phyloP scores from a whole-genome alignment of 2,329 filamentous ascomycete genomes.

The Capronia americana region DNA sequence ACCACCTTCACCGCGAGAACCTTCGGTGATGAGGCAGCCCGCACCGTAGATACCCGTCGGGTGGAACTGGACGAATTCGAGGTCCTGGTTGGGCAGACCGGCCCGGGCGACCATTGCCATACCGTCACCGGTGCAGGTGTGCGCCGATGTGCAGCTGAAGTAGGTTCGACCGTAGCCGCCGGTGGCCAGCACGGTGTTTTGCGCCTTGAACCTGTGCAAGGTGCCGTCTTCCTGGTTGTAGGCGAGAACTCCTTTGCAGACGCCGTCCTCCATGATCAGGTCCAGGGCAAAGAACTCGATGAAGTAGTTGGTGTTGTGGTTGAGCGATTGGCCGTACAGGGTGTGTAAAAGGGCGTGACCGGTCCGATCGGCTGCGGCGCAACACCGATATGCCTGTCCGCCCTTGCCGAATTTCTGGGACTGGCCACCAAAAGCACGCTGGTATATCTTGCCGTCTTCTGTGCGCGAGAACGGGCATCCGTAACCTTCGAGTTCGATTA shows the following conservation, averaged over 20 bases:
- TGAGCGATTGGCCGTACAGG: constrained; percentile 93
- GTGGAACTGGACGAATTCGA: constrained; percentile 99
- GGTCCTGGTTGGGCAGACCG: constrained; percentile 97
- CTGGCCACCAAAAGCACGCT: constrained; percentile 97
- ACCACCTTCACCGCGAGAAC: constrained; percentile 95
- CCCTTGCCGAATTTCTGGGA: constrained; percentile 95
- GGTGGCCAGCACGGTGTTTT: constrained; percentile 96
- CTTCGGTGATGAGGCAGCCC: constrained; percentile 96
- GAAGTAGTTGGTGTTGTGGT: constrained; percentile 99
- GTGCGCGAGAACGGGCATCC: constrained; percentile 93
- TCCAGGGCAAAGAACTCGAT: constrained; percentile 99
- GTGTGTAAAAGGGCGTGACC: constrained; percentile 98
- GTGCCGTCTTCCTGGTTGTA: constrained; percentile 71
- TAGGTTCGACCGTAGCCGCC: constrained; percentile 98
- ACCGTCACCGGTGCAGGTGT: constrained; percentile 98
- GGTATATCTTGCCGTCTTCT: constrained; percentile 96
- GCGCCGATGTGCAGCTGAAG: constrained; percentile 97
- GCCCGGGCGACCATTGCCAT: constrained; percentile 99
- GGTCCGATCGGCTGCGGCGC: constrained; percentile 93
- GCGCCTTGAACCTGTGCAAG: constrained; percentile 92
- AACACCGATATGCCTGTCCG: constrained; percentile 97
- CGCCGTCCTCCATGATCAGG: constrained; percentile 95
- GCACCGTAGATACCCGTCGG: constrained; percentile 99
- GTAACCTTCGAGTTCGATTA: constrained; percentile 84
- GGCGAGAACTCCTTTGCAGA: background rate